A percentile compares a stretch with the other conserved stretches of the same genome.
Evolutionary conservation across 2,329 filamentous ascomycete species (phyloP).

Genomic region (Colletotrichum agaves): DNA sequence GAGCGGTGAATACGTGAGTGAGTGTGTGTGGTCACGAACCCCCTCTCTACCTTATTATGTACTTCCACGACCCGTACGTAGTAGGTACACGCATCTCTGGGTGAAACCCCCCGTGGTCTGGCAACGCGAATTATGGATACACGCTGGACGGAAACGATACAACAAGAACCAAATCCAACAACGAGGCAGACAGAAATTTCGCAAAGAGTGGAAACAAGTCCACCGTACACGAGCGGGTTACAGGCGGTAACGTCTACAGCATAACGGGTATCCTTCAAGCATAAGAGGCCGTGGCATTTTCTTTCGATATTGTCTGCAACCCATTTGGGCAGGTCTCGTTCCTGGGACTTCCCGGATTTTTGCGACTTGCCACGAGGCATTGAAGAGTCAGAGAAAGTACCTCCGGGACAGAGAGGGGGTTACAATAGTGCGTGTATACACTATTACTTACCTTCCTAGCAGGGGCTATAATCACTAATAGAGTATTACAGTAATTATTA

Average conservation of each 20-base stretch:
- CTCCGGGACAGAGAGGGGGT: too few relatives aligned
- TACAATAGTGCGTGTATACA: too few relatives aligned
- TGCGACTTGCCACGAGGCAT: conserved; percentile 20
- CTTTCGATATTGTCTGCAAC: background rate
- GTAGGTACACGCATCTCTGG: too few relatives aligned
- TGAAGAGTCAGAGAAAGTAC: conserved; percentile 11
- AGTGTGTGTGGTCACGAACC: conserved; percentile 8
- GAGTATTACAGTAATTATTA: too few relatives aligned
- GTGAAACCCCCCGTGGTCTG: too few relatives aligned
- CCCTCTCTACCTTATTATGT: conserved; percentile 9
- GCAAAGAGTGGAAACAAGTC: background rate
- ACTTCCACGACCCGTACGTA: conserved; percentile 1
- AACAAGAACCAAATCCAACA: conserved; percentile 9
- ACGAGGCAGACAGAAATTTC: conserved; percentile 2
- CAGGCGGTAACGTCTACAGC: background rate
- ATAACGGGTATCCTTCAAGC: conserved; percentile 3
- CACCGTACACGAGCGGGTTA: conserved; percentile 11
- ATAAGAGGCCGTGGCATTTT: background rate
- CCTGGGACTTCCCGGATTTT: background rate
- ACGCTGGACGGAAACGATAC: background rate
- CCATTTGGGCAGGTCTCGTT: background rate
- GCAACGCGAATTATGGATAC: too few relatives aligned
- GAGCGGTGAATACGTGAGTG: conserved; percentile 30
- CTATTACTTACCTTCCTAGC: too few relatives aligned
- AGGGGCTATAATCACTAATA: too few relatives aligned